These are phyloP conservation scores for Fusarium sp. DNA, from an alignment of 2,329 filamentous ascomycete species.

Conservation along the genomic window DNA sequence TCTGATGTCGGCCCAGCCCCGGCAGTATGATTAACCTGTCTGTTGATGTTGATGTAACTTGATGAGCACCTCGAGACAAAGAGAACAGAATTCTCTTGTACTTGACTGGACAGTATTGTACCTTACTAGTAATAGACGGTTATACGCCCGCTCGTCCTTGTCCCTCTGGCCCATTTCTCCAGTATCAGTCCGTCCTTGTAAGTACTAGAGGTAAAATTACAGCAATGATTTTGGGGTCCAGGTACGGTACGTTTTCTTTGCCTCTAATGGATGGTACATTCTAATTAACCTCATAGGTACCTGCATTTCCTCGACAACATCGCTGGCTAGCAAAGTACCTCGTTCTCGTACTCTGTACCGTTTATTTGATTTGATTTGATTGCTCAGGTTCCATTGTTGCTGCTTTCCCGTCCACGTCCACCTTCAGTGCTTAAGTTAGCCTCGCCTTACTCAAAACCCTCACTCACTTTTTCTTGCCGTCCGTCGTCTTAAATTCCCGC, in stretches of 20 bases:
- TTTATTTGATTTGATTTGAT: slow-evolving; percentile 4
- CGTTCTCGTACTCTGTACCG: slow-evolving; percentile 12
- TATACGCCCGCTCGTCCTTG: slow-evolving; percentile 21
- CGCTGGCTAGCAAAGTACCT: slow-evolving; percentile 29
- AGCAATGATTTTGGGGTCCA: slow-evolving; percentile 8
- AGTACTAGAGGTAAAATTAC: slow-evolving; percentile 15
- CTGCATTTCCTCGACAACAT: slow-evolving; percentile 7
- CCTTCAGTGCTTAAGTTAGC: slow-evolving; percentile 26
- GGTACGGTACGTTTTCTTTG: neutral
- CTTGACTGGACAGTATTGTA: too few relatives aligned
- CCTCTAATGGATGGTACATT: slow-evolving; percentile 1
- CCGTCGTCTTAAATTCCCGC: slow-evolving; percentile 50
- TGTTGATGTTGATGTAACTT: slow-evolving; percentile 16
- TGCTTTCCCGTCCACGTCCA: slow-evolving; percentile 6
- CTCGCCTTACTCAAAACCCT: slow-evolving; percentile 45
- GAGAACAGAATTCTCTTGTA: neutral
- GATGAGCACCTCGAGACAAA: neutral
- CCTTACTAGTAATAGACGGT: neutral
- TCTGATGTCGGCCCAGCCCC: slow-evolving; percentile 24
- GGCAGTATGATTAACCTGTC: slow-evolving; percentile 17
- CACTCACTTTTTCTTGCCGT: slow-evolving; percentile 45
- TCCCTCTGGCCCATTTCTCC: slow-evolving; percentile 26
- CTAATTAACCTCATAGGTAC: slow-evolving; percentile 26
- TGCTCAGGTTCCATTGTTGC: slow-evolving; percentile 15
- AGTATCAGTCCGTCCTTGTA: slow-evolving; percentile 29